These are phyloP conservation scores for Aspergillus nanangensis DNA, from an alignment of 495 filamentous ascomycete genomes.

Conservation along the genomic window DNA sequence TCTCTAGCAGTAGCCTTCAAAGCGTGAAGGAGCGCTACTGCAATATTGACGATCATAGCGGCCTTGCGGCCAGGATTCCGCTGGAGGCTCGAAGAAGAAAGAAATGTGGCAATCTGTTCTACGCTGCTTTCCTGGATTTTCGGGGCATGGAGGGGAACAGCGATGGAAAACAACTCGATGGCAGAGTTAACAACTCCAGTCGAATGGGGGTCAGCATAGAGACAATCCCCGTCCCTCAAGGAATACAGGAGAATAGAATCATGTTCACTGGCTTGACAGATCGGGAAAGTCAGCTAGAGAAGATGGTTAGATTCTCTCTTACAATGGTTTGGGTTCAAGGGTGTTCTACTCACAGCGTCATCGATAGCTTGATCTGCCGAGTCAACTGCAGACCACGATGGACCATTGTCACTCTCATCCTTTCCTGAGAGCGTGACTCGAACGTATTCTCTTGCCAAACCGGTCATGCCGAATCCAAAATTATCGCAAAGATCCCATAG, in stretches of 20 bases:
- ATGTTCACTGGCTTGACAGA: conserved; percentile 81
- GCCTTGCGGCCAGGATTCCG: conserved; percentile 84
- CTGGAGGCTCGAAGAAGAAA: conserved; percentile 73
- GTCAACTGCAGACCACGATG: conserved; percentile 57
- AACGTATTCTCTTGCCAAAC: conserved; percentile 74
- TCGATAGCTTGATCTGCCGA: conserved; percentile 69
- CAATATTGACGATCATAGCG: conserved; percentile 86
- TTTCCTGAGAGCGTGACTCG: conserved; percentile 67
- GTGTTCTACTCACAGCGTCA: conserved; percentile 55
- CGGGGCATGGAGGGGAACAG: conserved; percentile 77
- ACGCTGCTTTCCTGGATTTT: conserved; percentile 95
- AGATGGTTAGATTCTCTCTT: conserved; percentile 7
- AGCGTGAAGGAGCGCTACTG: conserved; percentile 71
- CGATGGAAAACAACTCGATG: conserved; percentile 85
- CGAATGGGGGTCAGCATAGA: conserved; percentile 73
- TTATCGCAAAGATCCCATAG: conserved; percentile 96
- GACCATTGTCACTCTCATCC: conserved; percentile 51
- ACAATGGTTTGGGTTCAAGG: too few relatives aligned
- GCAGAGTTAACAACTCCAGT: conserved; percentile 94
- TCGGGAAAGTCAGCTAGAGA: conserved; percentile 57
- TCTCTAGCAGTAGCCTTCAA: conserved; percentile 83
- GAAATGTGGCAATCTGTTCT: conserved; percentile 84
- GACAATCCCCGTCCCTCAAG: conserved; percentile 35
- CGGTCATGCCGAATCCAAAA: conserved; percentile 86
- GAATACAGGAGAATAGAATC: conserved; percentile 83